Base-by-base conservation (phyloP, 352 stramenopile species). In the Globisporangium spinosum region DNA sequence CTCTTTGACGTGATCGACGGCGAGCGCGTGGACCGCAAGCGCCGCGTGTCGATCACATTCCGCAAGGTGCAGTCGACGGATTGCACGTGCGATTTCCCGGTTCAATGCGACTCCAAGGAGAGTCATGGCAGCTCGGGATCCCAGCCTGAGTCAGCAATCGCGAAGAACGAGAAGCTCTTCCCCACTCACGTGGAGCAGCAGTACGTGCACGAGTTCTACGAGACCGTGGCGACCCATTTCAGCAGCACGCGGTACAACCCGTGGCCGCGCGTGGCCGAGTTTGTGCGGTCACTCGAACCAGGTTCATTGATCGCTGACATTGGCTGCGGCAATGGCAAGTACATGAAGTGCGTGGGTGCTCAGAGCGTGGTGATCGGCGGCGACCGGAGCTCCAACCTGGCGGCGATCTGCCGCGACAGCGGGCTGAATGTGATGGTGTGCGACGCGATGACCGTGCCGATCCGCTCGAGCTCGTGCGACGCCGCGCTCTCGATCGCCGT, bases 41-140 rank as follows among this genome's bases (percentile, higher is more conserved):
- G 89, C 32, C 82, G 87, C 70, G 69, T 97, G 17, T 96, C 86
- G 12, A 83, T 97, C 58, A 97, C 91, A 29, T 96, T 97, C 71
- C 87, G 91, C 43, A 93, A 94, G 62, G 76, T 97, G 13, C 86
- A 84, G 62, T 77, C 74, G 17, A 87, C 75, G 1, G 74, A 81
- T 9, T 95, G 88, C 43, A 80, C 77, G 56, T 95, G 88, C 58
- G 76, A 68, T 2, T 95, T 90, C 59, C 82, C 79, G 0, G 73
- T 83, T 23, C 83, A 92, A 47, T 95, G 88, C 57, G 88, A 94
- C 68, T 67, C 51, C 22, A 29, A 23, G 6, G 62, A 62, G 34
- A 54, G 22, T n/a, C 27, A n/a, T n/a, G 15, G 38, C 54, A 59
- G n/a, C 56, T n/a, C 32, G 12, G 40, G 20, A 23, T 10, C 15